Percentiles rank a stretch among this genome's conserved stretches.
Evolutionary conservation across 2,329 filamentous ascomycete genomes (phyloP).

Genomic region (Plectosphaerella cucumerina): DNA sequence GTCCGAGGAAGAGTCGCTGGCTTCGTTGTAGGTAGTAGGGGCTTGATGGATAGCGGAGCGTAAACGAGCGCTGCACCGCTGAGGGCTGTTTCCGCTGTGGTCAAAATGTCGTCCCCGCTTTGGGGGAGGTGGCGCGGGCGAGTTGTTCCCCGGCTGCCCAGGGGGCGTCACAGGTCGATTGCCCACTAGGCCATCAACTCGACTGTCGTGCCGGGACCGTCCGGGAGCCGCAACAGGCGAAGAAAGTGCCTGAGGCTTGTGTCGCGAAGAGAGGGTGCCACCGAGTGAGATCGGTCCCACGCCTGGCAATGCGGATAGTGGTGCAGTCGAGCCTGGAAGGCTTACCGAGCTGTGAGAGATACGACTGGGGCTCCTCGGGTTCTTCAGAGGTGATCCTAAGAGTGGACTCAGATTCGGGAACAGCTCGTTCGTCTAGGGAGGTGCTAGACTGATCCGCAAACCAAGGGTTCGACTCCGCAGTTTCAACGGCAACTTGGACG

Average conservation of each 20-base stretch:
- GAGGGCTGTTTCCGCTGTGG: neutral
- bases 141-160: neutral
- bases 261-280: neutral
- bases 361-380: neutral
- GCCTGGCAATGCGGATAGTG: neutral
- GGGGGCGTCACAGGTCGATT: neutral
- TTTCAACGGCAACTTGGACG: neutral
- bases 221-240: neutral
- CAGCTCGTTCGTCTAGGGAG: neutral
- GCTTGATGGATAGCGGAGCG: neutral
- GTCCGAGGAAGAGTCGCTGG: neutral
- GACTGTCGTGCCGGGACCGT: neutral
- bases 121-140: neutral
- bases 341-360: neutral
- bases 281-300: neutral
- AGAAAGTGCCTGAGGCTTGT: neutral
- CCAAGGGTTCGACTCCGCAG: neutral
- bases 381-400: neutral
- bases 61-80: neutral
- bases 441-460: neutral
- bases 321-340: neutral
- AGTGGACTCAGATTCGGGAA: neutral
- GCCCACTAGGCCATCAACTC: neutral
- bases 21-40: neutral
- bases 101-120: neutral